Evolutionary conservation across 148 eudicot genomes (phyloP), one percentile per base, ranked within the genome.

Genomic region (Camellia sinensis): DNA sequence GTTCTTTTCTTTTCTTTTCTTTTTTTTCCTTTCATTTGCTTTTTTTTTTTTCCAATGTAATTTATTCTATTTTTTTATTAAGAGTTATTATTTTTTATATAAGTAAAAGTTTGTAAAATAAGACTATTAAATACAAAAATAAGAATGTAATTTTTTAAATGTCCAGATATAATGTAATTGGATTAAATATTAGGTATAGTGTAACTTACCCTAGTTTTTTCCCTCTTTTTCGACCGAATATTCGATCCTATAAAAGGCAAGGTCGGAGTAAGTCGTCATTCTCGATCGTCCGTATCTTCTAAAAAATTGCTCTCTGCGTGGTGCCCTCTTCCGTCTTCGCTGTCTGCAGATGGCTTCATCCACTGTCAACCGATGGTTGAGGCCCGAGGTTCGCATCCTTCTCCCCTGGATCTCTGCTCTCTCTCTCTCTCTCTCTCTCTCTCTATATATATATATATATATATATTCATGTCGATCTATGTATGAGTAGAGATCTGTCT

Each of bases 351-450:
- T 29, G 37, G 37, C 37, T 29, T 29, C 37, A 29, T 29, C 37
- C 37, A 29, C 37, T 29, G 37, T 80, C 74, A 87, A 84, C 78
- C 84, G 93, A 44, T 93, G 97, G 97, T 74, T 93, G 15, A 85
- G 97, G 85, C 97, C 97, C 75, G 97, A 93, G 97, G 97, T 93
- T 29, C 37, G 37, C 37, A 29, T 29, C 37, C 37, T 29, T 29
- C 37, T 29, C 1, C 37, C 37, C 37, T 29, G 1, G 37, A 29
- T 29, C 37, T 29, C 29, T 29, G 29, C n/a, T n/a, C n/a, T n/a
- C n/a, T n/a, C 29, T 29, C 29, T 29, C 29, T 29, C 29, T 29
- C 29, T 29, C 37, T 29, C 37, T 29, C 22, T 62, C 61, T 48
- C 0, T 60, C 48, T 40, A 21, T 78, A 18, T 53, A 19, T 75